A percentile compares a stretch with the other conserved stretches of the same genome.
Evolutionary conservation across 768 basidiomycete genomes (phyloP).

Genomic region (Amanita brunnescens): DNA sequence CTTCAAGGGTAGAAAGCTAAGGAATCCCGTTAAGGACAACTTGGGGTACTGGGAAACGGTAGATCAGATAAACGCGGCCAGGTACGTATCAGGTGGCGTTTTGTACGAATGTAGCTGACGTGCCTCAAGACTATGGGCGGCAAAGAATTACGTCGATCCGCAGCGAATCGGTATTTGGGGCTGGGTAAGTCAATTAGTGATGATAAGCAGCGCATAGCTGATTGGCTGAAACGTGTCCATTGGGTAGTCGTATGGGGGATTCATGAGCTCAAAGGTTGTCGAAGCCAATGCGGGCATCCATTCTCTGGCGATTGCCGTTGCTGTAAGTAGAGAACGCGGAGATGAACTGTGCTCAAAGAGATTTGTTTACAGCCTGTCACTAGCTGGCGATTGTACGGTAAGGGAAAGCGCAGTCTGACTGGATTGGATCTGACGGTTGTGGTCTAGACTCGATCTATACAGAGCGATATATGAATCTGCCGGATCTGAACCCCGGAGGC

Average conservation of each 20-base stretch:
- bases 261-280: constrained; percentile 88
- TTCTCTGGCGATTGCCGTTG: constrained; percentile 84
- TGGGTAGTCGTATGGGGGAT: constrained; percentile 86
- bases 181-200: constrained; percentile 57
- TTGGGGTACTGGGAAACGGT: constrained; percentile 83
- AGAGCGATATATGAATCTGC: constrained; percentile 92
- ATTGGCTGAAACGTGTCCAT: no score
- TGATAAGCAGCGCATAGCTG: neutral
- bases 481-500: constrained; percentile 70
- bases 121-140: constrained; percentile 69
- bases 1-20: constrained; percentile 72
- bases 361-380: constrained; percentile 59
- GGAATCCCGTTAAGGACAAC: constrained; percentile 84
- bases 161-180: constrained; percentile 94
- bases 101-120: no score
- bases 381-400: constrained; percentile 77
- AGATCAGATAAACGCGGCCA: constrained; percentile 87
- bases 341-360: no score
- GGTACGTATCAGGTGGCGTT: constrained; percentile 40
- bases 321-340: no score
- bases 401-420: constrained; percentile 11
- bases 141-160: constrained; percentile 81
- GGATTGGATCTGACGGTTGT: neutral
- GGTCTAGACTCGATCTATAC: constrained; percentile 87
- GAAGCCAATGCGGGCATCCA: constrained; percentile 89